phyloP scores from a whole-genome alignment of 2,329 filamentous ascomycete species.

The Fusarium veterinarium region DNA sequence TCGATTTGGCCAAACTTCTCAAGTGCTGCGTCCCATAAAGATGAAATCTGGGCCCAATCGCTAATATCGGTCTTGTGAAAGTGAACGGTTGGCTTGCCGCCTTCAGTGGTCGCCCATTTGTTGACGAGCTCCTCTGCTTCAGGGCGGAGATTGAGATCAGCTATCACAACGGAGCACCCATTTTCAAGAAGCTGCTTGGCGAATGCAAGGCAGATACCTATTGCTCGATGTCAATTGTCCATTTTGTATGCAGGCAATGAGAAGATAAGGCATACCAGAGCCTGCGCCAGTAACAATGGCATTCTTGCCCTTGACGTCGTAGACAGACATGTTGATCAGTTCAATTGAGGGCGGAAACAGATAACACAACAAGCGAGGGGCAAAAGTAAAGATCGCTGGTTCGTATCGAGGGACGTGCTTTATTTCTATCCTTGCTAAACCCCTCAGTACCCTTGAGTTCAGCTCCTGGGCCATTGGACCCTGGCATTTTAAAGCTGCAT shows the following conservation, averaged over 20 bases:
- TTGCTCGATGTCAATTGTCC: background rate
- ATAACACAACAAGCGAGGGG: background rate
- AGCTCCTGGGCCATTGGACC: background rate
- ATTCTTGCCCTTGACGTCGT: conserved; percentile 13
- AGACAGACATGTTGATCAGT: conserved; percentile 2
- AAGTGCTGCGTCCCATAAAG: conserved; percentile 51
- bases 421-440: background rate
- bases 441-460: background rate
- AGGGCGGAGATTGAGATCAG: background rate
- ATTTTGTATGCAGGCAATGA: accelerated
- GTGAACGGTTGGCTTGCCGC: background rate
- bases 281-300: conserved; percentile 27
- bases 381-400: background rate
- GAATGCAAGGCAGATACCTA: conserved; percentile 21
- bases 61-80: conserved; percentile 44
- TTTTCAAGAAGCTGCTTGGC: background rate
- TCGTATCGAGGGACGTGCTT: background rate
- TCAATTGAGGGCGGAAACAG: accelerated
- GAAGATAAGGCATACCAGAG: background rate
- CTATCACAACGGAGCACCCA: conserved; percentile 1
- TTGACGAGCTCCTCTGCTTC: background rate
- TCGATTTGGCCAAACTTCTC: conserved; percentile 65
- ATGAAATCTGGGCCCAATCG: conserved; percentile 42
- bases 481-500: background rate
- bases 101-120: background rate